These are phyloP conservation scores for Chalciporus piperatus DNA, from an alignment of 768 basidiomycete genomes.

Conservation along the genomic window DNA sequence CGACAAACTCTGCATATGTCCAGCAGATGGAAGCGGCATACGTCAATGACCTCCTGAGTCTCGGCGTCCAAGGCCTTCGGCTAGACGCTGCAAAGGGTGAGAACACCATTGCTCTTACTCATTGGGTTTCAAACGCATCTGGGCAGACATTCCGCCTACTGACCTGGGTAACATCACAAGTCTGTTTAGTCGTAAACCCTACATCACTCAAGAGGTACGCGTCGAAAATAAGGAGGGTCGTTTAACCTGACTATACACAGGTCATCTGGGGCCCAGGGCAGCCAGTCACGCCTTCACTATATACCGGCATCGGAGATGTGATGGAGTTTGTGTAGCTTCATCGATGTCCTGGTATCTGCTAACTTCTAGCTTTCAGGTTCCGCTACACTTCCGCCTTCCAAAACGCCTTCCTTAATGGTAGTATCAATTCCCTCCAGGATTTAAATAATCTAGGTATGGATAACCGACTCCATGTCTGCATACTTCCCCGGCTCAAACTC, in stretches of 20 bases:
- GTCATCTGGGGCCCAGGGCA: constrained; percentile 43
- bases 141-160: constrained; percentile 34
- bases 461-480: background rate
- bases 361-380: constrained; percentile 35
- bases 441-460: background rate
- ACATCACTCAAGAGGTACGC: constrained; percentile 59
- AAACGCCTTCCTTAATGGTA: background rate
- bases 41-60: constrained; percentile 56
- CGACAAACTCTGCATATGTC: constrained; percentile 61
- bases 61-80: constrained; percentile 62
- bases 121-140: background rate
- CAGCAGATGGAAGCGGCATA: constrained; percentile 52
- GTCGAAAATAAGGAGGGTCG: too few species aligned
- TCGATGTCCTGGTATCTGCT: too few species aligned
- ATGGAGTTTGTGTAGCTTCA: constrained; percentile 46
- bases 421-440: background rate
- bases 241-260: background rate
- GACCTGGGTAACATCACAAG: constrained; percentile 56
- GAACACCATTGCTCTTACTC: constrained; percentile 30
- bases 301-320: constrained; percentile 56
- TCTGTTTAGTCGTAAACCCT: constrained; percentile 41
- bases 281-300: constrained; percentile 54
- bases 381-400: constrained; percentile 52
- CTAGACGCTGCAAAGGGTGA: constrained; percentile 66
- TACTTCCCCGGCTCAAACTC: background rate